Evolutionary conservation across 1,284 basidiomycete species (phyloP), one percentile per base, ranked within the genome.

Genomic region (Puccinia polysora): DNA sequence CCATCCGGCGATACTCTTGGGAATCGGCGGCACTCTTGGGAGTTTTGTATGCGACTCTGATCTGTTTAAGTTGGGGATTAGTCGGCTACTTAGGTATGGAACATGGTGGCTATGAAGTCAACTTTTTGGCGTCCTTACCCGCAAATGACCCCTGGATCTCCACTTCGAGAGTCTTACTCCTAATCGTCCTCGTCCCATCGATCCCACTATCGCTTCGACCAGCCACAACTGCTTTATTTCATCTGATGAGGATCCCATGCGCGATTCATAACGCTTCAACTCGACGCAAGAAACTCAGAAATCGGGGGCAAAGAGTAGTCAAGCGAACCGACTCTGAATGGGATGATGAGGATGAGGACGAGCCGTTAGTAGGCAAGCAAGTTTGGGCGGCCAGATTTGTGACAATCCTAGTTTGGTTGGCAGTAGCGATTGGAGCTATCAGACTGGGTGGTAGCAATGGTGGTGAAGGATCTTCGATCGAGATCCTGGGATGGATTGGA

Each of bases 31-130:
- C 75, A 20, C 74, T 75, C 28, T 47, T 77, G 18, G 76, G 78
- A 0, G 72, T 76, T 28, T 49, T 47, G 6, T 67, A 74, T 30
- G 59, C 75, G 10, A 69, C 69, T n/a, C 28, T 76, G 32, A 47
- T 78, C 34, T 74, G 75, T 52, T 56, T 78, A n/a, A 75, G 74
- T 5, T 78, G 76, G 75, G 78, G 76, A 4, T 74, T 78, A 30
- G 75, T 78, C 32, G 78, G 78, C 4, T 75, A 78, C 23, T 59
- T 78, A 47, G 75, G 74, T 7, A 55, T 79, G 49, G 50, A 64
- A n/a, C 59, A 72, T 47, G 69, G 69, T 30, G 69, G 69, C 14
- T 64, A 72, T 28, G 59, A 72, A 53, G 75, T 75, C 34, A 77
- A 78, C 69, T 56, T 78, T n/a, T 74, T 79, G 30, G 62, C 70